Evolutionary conservation across 2,329 filamentous ascomycete genomes (phyloP).

Genomic region (Cadophora sp.): DNA sequence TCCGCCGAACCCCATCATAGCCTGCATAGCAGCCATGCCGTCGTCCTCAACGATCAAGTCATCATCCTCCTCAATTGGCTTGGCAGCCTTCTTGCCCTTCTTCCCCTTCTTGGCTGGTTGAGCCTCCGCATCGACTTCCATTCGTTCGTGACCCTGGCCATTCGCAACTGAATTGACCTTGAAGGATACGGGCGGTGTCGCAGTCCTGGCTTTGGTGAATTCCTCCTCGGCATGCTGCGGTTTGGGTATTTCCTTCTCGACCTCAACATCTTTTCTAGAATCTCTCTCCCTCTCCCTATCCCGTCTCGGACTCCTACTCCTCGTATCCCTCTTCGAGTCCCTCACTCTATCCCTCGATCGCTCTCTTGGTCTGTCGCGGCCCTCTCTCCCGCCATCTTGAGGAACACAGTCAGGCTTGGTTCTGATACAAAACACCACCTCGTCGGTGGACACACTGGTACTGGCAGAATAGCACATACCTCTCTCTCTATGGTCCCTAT

Average conservation of each 20-base stretch:
- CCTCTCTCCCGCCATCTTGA: slow-evolving; percentile 36
- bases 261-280: slow-evolving; percentile 10
- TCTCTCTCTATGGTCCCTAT: slow-evolving; percentile 15
- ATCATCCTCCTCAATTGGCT: slow-evolving; percentile 51
- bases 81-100: slow-evolving; percentile 33
- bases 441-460: not conserved
- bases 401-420: slow-evolving; percentile 25
- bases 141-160: slow-evolving; percentile 40
- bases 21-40: slow-evolving; percentile 75
- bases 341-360: slow-evolving; percentile 28
- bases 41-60: slow-evolving; percentile 66
- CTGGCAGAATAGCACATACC: slow-evolving; percentile 15
- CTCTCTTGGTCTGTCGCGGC: slow-evolving; percentile 27
- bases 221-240: slow-evolving; percentile 30
- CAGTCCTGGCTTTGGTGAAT: slow-evolving; percentile 31
- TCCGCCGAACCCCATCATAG: slow-evolving; percentile 87
- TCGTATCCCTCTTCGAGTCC: slow-evolving; percentile 30
- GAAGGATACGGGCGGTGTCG: slow-evolving; percentile 43
- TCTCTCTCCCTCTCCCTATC: slow-evolving; percentile 29
- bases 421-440: slow-evolving; percentile 17
- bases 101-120: slow-evolving; percentile 39
- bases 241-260: slow-evolving; percentile 25
- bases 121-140: slow-evolving; percentile 42
- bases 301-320: slow-evolving; percentile 28
- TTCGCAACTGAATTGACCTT: slow-evolving; percentile 35